Percentiles rank a stretch among this genome's conserved stretches.
Conservation (phyloP, 202 grass and related monocot genomes). For the Carex arenaria region DNA sequence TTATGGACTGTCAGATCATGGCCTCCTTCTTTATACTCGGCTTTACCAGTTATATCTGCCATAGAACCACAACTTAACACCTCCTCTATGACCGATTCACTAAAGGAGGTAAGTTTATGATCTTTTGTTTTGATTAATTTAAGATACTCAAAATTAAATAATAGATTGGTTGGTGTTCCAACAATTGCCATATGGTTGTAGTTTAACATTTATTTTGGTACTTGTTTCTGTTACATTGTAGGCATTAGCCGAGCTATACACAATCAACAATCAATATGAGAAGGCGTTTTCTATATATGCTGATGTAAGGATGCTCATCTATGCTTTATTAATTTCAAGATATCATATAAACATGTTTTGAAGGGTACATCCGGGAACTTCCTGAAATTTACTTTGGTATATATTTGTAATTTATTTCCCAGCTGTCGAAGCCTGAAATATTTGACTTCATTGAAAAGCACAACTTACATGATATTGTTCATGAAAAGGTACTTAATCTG, state of each 20-base stretch:
- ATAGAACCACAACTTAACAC: constrained; percentile 78
- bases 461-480: constrained; percentile 60
- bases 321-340: constrained; percentile 14
- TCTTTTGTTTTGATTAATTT: constrained; percentile 4
- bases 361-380: neutral
- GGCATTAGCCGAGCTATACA: constrained; percentile 85
- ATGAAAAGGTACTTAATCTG: constrained; percentile 58
- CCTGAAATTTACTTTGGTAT: constrained; percentile 28
- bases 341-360: neutral
- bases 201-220: constrained; percentile 27
- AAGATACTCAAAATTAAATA: constrained; percentile 13
- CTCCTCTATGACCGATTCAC: constrained; percentile 63
- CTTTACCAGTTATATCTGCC: constrained; percentile 75
- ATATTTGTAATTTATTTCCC: constrained; percentile 23
- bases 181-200: neutral
- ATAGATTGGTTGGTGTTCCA: constrained; percentile 16
- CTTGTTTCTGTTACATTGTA: constrained; percentile 31
- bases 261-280: constrained; percentile 70
- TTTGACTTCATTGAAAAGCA: constrained; percentile 92
- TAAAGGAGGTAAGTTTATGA: constrained; percentile 66
- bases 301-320: constrained; percentile 67
- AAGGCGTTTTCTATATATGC: constrained; percentile 81
- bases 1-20: constrained; percentile 74
- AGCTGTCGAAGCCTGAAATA: constrained; percentile 84
- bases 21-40: constrained; percentile 69